Evolutionary conservation across 2,329 filamentous ascomycete species (phyloP), one percentile per base, ranked within the genome.

Genomic region (Colletotrichum karsti): DNA sequence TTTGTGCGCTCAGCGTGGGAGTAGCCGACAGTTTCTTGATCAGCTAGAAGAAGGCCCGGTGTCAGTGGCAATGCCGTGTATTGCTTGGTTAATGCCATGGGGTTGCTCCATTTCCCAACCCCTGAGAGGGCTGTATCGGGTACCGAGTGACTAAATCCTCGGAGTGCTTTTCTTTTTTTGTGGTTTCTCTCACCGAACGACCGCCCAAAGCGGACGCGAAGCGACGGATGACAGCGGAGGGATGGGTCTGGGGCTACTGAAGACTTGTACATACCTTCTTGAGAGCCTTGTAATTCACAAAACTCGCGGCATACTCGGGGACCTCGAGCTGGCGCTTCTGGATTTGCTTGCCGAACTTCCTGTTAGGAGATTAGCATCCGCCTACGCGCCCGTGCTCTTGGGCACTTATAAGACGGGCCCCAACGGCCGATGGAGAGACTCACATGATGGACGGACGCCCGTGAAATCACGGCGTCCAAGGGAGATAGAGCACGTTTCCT

Each of bases 321-420:
- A 99, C 95, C 81, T 99, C 96, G 77, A 99, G 93, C 88, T 99
- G 96, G 79, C 95, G 92, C 86, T 97, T 97, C 86, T 98, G 96
- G 74, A 99, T 97, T 80, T 98, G 94, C 87, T 99, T 99, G 81
- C 96, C 96, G 85, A 99, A 99, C 89, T 99, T 99, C 96, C 95
- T 99, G 76, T 57, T 71, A 67, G 41, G 24, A 56, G 13, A 7
- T 69, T 26, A 67, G 63, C 51, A 12, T 15, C 61, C 18, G 37
- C 35, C 41, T 24, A 37, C 20, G 33, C 24, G 33, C 46, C 28
- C 28, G 30, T 42, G n/a, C 37, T 24, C 8, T 24, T 12, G 13
- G n/a, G 15, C n/a, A 67, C 41, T 39, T 28, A 37, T 26, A 37
- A n/a, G 37, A 44, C 20, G 39, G 28, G 24, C 22, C 15, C 41